Evolutionary conservation across 768 basidiomycete species (phyloP), one percentile per base, ranked within the genome.

Genomic region (Mycena rebaudengoi): DNA sequence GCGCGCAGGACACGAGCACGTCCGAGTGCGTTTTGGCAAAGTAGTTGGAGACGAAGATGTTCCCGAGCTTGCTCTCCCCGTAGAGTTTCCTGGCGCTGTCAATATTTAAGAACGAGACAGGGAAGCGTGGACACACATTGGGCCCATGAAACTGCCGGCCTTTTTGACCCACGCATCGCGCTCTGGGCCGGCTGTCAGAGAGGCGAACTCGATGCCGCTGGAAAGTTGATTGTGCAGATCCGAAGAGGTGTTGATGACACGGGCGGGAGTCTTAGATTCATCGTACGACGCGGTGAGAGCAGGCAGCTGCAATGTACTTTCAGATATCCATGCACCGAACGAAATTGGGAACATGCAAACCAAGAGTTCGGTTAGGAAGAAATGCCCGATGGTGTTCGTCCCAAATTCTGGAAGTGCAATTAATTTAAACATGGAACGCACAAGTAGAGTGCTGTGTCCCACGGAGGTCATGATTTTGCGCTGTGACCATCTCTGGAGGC

Each of bases 11-110:
- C 0, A 74, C 66, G 32, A 78, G 69, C 10, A 73, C 71, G 32
- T 71, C 74, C 5, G 68, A 70, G 51, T 75, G 71, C 26, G 68
- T 62, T 23, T 72, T 64, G 0, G 71, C 73, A 16, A 76, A 71
- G 51, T 76, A 72, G 54, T 72, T 67, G 16, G 75, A 58, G 39
- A 74, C 53, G 33, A 76, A 49, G 25, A 77, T 65, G 48, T 73
- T 75, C 1, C 70, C 76, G 69, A 77, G 48, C 32, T 58, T 40
- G 23, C 62, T 60, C 35, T 68, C 21, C 5, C 52, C 52, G 25
- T 66, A 66, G 0, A 66, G 48, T 7, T 4, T 8, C 53, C 64
- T 64, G 48, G 2, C n/a, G n/a, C n/a, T n/a, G n/a, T n/a, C n/a
- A n/a, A n/a, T n/a, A n/a, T n/a, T n/a, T n/a, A n/a, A 40, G 18